Base-by-base conservation (phyloP, 1,284 basidiomycete genomes). In the Fistulina hepatica region DNA sequence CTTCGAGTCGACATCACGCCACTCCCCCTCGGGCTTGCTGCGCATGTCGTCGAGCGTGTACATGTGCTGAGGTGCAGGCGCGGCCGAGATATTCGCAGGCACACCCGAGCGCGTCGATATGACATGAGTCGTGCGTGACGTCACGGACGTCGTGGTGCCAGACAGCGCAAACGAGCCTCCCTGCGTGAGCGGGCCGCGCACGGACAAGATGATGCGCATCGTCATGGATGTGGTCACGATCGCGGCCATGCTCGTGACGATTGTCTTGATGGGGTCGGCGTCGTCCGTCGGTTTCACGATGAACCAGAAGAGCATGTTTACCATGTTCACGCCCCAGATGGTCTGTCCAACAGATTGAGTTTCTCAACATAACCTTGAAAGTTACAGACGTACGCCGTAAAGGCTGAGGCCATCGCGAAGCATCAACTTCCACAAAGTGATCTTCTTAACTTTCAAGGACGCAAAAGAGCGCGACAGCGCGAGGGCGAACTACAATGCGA, bases 151-250 rank as follows among this genome's bases (percentile, higher is more conserved):
- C 13, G 62, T 56, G 20, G 64, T 54, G 45, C 55, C 60, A 32
- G 72, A 67, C 50, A 78, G 76, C 21, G 75, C 67, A 54, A 82
- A 85, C 23, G 67, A 64, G 13, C 82, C 82, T 26, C 83, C 82
- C 21, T 69, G 56, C 17, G 61, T 65, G 52, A 86, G 79, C 10
- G 71, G 59, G 25, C 82, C 82, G 39, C 79, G 76, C 37, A 86
- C 77, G 44, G 72, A 70, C 48, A 88, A 77, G 47, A 88, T 68
- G 62, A 88, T 84, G 48, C 83, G 81, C 50, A 86, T 74, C 19
- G 76, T 73, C 83, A 86, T 86, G 9, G 82, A 81, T 23, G 81
- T 76, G 20, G 83, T 86, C 43, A 86, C 72, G 17, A 86, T 82
- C 8, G 79, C 81, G 2, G 83, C 71, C 79, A 88, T 85, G 56